phyloP scores from a whole-genome alignment of 768 basidiomycete species.

The Baorangia bicolor region DNA sequence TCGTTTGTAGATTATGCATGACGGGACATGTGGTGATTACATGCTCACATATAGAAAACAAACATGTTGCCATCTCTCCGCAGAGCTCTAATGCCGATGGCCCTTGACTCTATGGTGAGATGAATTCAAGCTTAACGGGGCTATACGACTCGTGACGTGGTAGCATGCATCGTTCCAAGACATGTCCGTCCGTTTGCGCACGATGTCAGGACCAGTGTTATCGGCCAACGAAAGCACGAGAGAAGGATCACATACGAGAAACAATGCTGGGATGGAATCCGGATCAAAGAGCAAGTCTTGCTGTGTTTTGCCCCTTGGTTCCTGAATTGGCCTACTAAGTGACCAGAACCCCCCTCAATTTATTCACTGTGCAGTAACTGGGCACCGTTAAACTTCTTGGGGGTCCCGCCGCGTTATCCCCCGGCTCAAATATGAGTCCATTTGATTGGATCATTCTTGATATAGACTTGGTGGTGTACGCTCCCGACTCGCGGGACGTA shows the following conservation, averaged over 20 bases:
- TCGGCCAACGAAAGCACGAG: no score
- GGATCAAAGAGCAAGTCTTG: no score
- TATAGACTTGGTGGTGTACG: not conserved
- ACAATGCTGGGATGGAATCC: not conserved
- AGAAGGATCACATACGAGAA: no score
- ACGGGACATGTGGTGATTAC: not conserved
- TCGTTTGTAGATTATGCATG: conserved; percentile 65
- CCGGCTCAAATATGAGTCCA: no score
- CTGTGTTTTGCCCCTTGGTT: not conserved
- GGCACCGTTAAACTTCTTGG: not conserved
- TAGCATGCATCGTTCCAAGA: not conserved
- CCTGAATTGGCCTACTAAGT: not conserved
- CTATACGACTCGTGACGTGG: no score
- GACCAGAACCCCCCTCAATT: not conserved
- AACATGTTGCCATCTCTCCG: not conserved
- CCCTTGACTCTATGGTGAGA: no score
- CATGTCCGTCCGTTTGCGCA: not conserved
- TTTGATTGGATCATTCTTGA: not conserved
- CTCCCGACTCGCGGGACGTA: not conserved
- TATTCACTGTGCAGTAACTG: not conserved
- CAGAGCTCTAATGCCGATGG: not conserved
- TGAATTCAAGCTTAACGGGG: not conserved
- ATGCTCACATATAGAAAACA: not conserved
- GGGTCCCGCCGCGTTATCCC: not conserved
- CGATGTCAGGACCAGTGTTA: not conserved